phyloP scores from a whole-genome alignment of 306 rosid genomes.

The Ceratonia siliqua region DNA sequence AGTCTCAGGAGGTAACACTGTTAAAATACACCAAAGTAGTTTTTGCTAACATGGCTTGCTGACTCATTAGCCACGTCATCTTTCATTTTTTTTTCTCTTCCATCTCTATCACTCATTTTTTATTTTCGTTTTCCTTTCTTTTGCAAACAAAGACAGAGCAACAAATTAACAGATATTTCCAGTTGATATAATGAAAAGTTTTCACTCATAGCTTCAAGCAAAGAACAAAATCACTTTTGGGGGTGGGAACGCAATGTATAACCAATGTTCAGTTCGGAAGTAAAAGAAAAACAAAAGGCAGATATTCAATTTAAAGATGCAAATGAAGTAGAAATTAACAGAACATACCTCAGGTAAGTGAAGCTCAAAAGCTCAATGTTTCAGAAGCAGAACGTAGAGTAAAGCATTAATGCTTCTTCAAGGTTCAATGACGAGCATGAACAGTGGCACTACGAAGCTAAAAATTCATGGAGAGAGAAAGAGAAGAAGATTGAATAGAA shows the following conservation, averaged over 20 bases:
- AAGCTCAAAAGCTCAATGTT: neutral
- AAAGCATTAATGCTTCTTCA: conserved; percentile 21
- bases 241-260: neutral
- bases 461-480: neutral
- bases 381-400: neutral
- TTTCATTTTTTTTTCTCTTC: no score
- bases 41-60: no score
- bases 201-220: neutral
- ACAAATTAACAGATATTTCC: neutral
- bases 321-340: neutral
- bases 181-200: neutral
- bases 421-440: neutral
- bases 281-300: neutral
- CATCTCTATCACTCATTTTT: no score
- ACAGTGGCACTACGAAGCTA: conserved; percentile 2
- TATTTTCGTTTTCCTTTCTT: no score
- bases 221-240: neutral
- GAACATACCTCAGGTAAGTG: conserved; percentile 15
- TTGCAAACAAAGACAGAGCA: no score
- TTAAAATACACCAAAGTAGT: no score
- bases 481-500: neutral
- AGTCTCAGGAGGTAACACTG: no score
- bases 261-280: neutral
- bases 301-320: neutral
- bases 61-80: no score